Conservation (phyloP, 2,329 filamentous ascomycete species). For the Sphaerulina vaccinii region DNA sequence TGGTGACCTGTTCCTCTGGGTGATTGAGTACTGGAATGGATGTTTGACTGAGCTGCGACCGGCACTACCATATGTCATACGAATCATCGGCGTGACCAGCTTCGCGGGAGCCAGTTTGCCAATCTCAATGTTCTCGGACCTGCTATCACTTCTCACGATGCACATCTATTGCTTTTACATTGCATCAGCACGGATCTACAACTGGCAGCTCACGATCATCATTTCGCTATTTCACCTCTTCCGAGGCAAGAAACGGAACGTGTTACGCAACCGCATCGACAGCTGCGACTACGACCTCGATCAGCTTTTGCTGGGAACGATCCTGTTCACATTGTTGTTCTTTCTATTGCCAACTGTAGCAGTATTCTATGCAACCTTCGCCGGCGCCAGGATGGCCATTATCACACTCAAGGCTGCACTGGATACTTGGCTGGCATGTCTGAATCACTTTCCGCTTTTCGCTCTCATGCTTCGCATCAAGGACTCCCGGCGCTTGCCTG, state of each 20-base stretch:
- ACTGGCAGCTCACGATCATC: slow-evolving; percentile 97
- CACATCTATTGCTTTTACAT: slow-evolving; percentile 99
- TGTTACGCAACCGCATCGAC: slow-evolving; percentile 94
- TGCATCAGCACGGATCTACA: slow-evolving; percentile 92
- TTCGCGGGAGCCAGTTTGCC: slow-evolving; percentile 97
- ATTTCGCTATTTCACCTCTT: slow-evolving; percentile 98
- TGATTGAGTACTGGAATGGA: slow-evolving; percentile 94
- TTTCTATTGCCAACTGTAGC: slow-evolving; percentile 92
- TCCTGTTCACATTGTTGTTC: slow-evolving; percentile 91
- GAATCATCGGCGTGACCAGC: slow-evolving; percentile 88
- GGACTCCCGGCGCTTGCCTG: slow-evolving; percentile 84
- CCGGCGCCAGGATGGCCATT: slow-evolving; percentile 88
- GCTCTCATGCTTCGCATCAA: slow-evolving; percentile 94
- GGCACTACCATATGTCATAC: slow-evolving; percentile 79
- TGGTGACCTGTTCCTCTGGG: slow-evolving; percentile 94
- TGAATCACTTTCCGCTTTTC: slow-evolving; percentile 98
- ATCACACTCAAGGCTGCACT: slow-evolving; percentile 88
- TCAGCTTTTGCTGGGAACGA: slow-evolving; percentile 92
- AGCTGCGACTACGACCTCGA: slow-evolving; percentile 98
- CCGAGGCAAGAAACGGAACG: slow-evolving; percentile 95
- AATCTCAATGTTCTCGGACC: slow-evolving; percentile 90
- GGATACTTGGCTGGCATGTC: slow-evolving; percentile 85
- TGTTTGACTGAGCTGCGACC: slow-evolving; percentile 77
- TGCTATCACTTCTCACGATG: slow-evolving; percentile 84
- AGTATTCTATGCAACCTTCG: slow-evolving; percentile 96